These are phyloP conservation scores for Exophiala phaeomuriformis DNA, from an alignment of 2,329 filamentous ascomycete genomes.

Conservation along the genomic window DNA sequence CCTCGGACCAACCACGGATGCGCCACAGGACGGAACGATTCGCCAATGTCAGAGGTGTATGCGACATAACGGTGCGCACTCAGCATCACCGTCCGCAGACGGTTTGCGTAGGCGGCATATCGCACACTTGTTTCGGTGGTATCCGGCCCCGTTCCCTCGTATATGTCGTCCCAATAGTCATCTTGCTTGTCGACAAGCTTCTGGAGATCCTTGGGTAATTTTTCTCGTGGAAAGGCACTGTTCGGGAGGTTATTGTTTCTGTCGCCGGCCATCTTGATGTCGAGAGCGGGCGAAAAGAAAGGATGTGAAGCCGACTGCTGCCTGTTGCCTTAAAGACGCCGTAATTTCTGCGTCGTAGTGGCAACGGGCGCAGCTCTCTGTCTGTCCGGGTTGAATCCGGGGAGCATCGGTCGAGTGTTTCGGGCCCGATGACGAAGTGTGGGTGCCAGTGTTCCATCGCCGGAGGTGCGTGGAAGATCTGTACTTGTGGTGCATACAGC, in stretches of 20 bases:
- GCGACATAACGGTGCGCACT: slow-evolving; percentile 93
- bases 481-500: no score
- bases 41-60: slow-evolving; percentile 93
- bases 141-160: slow-evolving; percentile 62
- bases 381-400: background rate
- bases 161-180: slow-evolving; percentile 67
- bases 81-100: slow-evolving; percentile 77
- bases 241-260: slow-evolving; percentile 1
- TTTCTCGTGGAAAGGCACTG: slow-evolving; percentile 38
- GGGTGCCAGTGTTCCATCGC: background rate
- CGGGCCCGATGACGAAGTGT: background rate
- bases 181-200: slow-evolving; percentile 56
- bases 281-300: background rate
- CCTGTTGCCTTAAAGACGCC: background rate
- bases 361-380: background rate
- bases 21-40: slow-evolving; percentile 88
- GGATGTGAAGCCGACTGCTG: slow-evolving; percentile 1
- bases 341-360: slow-evolving; percentile 1
- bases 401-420: background rate
- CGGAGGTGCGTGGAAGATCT: background rate
- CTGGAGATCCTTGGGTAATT: slow-evolving; percentile 50
- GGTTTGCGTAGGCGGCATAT: slow-evolving; percentile 86
- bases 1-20: slow-evolving; percentile 73
- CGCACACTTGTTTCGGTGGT: slow-evolving; percentile 79
- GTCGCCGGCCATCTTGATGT: slow-evolving; percentile 16